Base-by-base conservation (phyloP, 2,329 filamentous ascomycete genomes). In the Fonsecaea pugnacius region DNA sequence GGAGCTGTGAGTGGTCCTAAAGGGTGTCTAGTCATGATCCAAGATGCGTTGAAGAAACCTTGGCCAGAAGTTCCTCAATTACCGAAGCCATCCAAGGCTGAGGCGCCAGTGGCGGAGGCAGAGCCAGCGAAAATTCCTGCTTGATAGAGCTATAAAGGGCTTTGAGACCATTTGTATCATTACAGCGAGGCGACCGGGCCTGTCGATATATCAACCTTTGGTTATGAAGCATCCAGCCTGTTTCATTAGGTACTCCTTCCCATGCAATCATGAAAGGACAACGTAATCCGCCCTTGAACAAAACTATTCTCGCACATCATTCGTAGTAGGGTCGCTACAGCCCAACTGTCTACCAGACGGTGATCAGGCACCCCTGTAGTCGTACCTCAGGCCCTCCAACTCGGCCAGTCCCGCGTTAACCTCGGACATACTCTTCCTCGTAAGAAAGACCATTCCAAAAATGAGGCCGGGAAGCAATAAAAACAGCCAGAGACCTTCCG, bases 1-100 rank as follows among this genome's bases (percentile, higher is more conserved):
- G 85, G 86, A 33, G 85, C 88, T 69, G 89, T 99, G 48, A 90
- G 90, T 36, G 95, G 95, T 0, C 94, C 94, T 64, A 96, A 96
- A 80, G 90, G 92, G 66, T 88, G 90, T 69, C 79, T 93, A 63
- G 90, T 99, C 66, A 88, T 89, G 79, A 83, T 99, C 62, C 90
- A 96, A 75, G 95, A 99, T 78, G 91, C 95, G 14, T 85, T 95
- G 76, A 96, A 96, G 85, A 95, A 96, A 82, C 85, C 87, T 27
- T 90, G 87, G 87, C 87, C 87, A 3, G 76, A 83, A 54, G 77
- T 85, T 18, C 74, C 76, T 16, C 62, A 53, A 30, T 56, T 62
- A 14, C 62, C 62, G 40, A 63, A 59, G 36, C 50, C 67, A 33
- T 40, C 46, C 10, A 61, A 69, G 21, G 32, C 59, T 14, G 62